Conservation (phyloP, 495 filamentous ascomycete species). For the Delitschia confertaspora region DNA sequence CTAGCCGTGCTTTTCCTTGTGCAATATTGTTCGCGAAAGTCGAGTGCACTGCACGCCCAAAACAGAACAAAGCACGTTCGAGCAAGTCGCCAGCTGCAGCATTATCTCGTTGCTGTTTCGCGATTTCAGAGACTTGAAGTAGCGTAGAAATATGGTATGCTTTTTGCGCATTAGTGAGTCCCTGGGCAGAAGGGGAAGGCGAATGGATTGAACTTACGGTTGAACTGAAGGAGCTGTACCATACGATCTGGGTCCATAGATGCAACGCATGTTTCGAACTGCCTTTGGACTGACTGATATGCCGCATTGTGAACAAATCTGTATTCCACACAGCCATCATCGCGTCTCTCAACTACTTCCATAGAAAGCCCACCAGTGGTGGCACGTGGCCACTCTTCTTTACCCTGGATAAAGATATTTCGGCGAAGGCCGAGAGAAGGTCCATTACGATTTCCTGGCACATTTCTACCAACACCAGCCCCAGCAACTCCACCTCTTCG, state of each 20-base stretch:
- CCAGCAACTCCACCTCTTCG: constrained; percentile 58
- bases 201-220: constrained; percentile 39
- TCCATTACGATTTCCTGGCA: constrained; percentile 50
- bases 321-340: constrained; percentile 53
- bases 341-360: constrained; percentile 52
- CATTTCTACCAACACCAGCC: constrained; percentile 55
- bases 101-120: constrained; percentile 79
- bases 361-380: constrained; percentile 77
- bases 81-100: constrained; percentile 78
- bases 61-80: constrained; percentile 85
- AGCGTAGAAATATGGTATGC: constrained; percentile 88
- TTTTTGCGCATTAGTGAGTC: constrained; percentile 13
- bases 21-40: constrained; percentile 66
- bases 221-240: constrained; percentile 55
- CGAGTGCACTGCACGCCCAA: constrained; percentile 75
- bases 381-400: constrained; percentile 80
- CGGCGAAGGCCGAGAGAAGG: constrained; percentile 59
- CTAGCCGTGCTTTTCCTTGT: constrained; percentile 67
- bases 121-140: constrained; percentile 85
- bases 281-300: constrained; percentile 68
- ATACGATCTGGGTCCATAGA: constrained; percentile 70
- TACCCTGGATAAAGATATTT: constrained; percentile 81
- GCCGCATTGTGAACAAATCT: constrained; percentile 61
- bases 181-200: neutral
- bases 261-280: constrained; percentile 72